Evolutionary conservation across 1,139 yeast species (phyloP).

Genomic region (Yamadazyma dendronema): DNA sequence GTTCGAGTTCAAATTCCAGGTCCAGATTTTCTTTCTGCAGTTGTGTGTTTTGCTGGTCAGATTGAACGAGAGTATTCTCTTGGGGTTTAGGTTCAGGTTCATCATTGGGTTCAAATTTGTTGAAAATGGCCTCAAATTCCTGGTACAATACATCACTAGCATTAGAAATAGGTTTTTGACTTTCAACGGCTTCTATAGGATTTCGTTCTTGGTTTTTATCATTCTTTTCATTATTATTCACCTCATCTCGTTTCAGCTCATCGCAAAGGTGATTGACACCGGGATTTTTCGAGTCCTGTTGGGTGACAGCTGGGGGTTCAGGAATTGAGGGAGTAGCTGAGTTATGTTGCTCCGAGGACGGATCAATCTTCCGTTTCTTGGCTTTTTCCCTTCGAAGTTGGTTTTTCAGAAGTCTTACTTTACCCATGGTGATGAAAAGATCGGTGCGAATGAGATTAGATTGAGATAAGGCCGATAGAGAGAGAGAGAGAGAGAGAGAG

Average conservation of each 20-base stretch:
- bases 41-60: background rate
- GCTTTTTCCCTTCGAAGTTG: constrained; percentile 64
- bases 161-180: background rate
- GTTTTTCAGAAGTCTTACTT: constrained; percentile 46
- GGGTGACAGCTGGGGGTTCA: background rate
- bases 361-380: constrained; percentile 44
- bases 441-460: too few relatives aligned
- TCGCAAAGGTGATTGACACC: background rate
- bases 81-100: constrained; percentile 5
- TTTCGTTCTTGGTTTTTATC: background rate
- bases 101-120: background rate
- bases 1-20: constrained; percentile 9
- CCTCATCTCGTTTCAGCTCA: background rate
- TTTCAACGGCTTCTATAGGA: background rate
- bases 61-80: too few relatives aligned
- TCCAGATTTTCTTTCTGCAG: constrained; percentile 6
- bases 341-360: background rate
- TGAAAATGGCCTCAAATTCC: constrained; percentile 1
- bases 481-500: background rate
- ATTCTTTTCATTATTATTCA: background rate
- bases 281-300: background rate
- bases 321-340: background rate
- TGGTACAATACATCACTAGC: background rate
- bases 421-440: constrained; percentile 18
- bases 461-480: background rate